Percentiles rank a stretch among this genome's conserved stretches.
These are phyloP conservation scores for Grosmannia penicillata DNA, from an alignment of 2,329 filamentous ascomycete species.

Conservation along the genomic window DNA sequence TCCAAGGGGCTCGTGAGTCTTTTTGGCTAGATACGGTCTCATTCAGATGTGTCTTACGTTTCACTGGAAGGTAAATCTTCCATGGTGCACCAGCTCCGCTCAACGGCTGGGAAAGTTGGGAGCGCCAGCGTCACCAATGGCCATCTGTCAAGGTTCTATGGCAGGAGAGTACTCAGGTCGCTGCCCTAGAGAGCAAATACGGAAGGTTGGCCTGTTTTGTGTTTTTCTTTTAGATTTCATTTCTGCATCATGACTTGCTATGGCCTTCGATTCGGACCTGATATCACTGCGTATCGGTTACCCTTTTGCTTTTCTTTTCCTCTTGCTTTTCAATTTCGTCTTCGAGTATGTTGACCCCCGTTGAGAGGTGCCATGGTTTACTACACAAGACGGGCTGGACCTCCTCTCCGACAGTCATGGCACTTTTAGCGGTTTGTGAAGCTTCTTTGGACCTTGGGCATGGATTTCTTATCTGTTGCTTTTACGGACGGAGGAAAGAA, in stretches of 20 bases:
- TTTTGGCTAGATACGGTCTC: neutral
- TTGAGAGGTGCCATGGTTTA: neutral
- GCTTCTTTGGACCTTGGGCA: neutral
- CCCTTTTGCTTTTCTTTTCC: neutral
- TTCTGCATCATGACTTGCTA: constrained; percentile 13
- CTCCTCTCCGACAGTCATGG: neutral
- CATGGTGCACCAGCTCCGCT: too few relatives aligned
- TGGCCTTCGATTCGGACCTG: constrained; percentile 15
- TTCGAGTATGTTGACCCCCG: neutral
- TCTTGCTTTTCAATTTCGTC: neutral
- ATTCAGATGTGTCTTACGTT: neutral
- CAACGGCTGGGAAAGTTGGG: too few relatives aligned
- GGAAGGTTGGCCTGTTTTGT: constrained; percentile 1
- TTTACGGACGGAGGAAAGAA: neutral
- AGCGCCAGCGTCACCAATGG: too few relatives aligned
- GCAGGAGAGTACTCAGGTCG: too few relatives aligned
- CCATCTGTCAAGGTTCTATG: too few relatives aligned
- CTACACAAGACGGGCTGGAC: neutral
- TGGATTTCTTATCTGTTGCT: neutral
- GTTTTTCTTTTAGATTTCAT: constrained; percentile 5
- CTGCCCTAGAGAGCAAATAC: neutral
- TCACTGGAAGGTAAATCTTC: neutral
- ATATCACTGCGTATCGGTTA: constrained; percentile 5
- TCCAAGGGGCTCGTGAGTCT: too few relatives aligned
- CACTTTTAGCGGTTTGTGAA: neutral